Evolutionary conservation across 176 grass and related monocot genomes (phyloP), one percentile per base, ranked within the genome.

Genomic region (Leersia perrieri): DNA sequence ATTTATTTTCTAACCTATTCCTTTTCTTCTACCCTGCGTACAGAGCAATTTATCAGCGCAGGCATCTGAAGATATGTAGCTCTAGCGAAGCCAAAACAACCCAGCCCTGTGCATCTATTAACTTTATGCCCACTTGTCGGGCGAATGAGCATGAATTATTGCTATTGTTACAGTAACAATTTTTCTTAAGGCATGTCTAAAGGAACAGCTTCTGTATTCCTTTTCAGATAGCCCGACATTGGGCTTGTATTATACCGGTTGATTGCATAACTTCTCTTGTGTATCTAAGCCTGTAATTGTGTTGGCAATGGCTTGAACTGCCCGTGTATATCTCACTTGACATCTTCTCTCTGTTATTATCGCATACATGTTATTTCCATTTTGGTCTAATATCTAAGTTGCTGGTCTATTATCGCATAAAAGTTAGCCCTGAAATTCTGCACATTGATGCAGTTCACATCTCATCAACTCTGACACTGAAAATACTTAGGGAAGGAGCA

Each of bases 251-350:
- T 78, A 90, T 78, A 86, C 83, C 60, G 18, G 73, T 86, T 86
- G 79, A 86, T 86, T 82, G 42, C 70, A 66, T 51, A 66, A 84
- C 51, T 61, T 18, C 82, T 89, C 53, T 75, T 82, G 25, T 90
- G 79, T 82, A 90, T 68, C 79, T 86, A 79, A 29, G 74, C 79
- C 73, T 86, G 83, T 90, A 83, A 63, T 78, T 82, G 86, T 83
- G 47, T 53, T 11, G 31, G 39, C 74, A 27, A 44, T 72, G 26
- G 66, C 11, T 45, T 86, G 51, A 77, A 82, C 45, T 36, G 9
- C 18, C 68, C 65, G 22, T 86, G 83, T 82, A 89, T 73, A 82
- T 86, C 35, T 73, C 58, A 83, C 35, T 66, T 89, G 44, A 72
- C 60, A 81, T 64, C 22, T 25, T 26, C 32, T 84, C 28, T 22